phyloP scores from a whole-genome alignment of 2,329 filamentous ascomycete species.

The Rugonectria rugulosa region DNA sequence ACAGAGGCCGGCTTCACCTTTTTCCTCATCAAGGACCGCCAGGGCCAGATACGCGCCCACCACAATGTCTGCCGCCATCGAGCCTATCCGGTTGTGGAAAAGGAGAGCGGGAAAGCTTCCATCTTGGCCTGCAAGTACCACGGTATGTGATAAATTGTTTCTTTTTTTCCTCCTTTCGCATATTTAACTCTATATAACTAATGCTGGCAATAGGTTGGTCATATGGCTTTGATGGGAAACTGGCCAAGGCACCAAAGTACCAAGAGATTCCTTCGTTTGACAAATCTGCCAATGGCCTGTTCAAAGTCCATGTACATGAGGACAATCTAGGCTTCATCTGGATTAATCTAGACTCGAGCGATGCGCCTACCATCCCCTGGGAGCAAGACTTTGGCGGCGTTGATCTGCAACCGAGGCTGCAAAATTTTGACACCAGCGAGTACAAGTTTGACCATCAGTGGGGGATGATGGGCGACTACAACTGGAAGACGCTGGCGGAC shows the following conservation, averaged over 20 bases:
- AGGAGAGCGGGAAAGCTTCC: conserved; percentile 11
- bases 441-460: conserved; percentile 65
- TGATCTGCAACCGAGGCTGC: conserved; percentile 53
- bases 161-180: too few species aligned
- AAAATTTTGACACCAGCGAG: conserved; percentile 54
- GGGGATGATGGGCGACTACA: conserved; percentile 62
- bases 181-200: too few species aligned
- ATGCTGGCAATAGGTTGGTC: too few species aligned
- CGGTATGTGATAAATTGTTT: background rate
- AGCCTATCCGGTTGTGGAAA: conserved; percentile 19
- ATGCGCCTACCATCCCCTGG: conserved; percentile 54
- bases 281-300: conserved; percentile 13
- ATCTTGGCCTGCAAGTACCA: conserved; percentile 21
- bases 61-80: conserved; percentile 22
- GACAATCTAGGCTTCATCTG: conserved; percentile 20
- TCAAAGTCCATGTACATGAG: conserved; percentile 18
- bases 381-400: conserved; percentile 56
- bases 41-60: conserved; percentile 14
- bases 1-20: conserved; percentile 50
- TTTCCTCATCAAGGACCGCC: conserved; percentile 20
- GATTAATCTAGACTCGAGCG: conserved; percentile 49
- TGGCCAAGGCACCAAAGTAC: conserved; percentile 23
- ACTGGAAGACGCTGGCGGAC: conserved; percentile 66
- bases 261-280: conserved; percentile 17
- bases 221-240: conserved; percentile 18